Conservation (phyloP, 2,329 filamentous ascomycete species). For the Ilyonectria destructans region DNA sequence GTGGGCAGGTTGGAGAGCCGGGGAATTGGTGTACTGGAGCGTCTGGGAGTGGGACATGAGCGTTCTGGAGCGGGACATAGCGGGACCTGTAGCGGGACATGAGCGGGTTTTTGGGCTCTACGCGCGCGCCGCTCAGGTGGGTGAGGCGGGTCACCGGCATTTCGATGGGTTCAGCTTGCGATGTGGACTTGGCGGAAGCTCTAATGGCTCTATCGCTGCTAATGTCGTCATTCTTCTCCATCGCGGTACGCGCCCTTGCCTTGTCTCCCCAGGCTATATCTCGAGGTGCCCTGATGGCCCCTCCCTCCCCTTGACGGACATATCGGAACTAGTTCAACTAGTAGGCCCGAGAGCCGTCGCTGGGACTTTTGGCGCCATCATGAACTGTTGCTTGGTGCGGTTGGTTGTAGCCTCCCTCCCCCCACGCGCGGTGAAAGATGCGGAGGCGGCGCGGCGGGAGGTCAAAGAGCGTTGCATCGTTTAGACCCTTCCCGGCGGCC, state of each 20-base stretch:
- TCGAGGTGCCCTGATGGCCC: conserved; percentile 17
- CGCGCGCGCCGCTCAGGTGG: conserved; percentile 11
- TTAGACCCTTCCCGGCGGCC: not conserved
- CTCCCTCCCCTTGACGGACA: conserved; percentile 6
- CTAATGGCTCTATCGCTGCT: not conserved
- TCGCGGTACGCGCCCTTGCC: not conserved
- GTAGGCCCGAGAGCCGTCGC: conserved; percentile 2
- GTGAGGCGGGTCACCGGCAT: conserved; percentile 24
- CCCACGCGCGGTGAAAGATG: not conserved
- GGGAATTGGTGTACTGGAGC: not conserved
- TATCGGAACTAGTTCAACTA: not conserved
- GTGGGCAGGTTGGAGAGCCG: not conserved
- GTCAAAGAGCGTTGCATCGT: not conserved
- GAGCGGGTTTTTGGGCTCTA: not conserved
- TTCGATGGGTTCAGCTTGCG: conserved; percentile 10
- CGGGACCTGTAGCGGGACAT: too few relatives aligned
- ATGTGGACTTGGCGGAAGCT: conserved; percentile 17
- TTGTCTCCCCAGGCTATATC: not conserved
- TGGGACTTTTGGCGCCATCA: not conserved
- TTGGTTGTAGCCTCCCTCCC: not conserved
- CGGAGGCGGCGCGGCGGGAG: not conserved
- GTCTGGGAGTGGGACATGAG: not conserved
- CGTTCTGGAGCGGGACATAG: too few relatives aligned
- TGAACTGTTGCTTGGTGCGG: not conserved
- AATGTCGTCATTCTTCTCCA: conserved; percentile 25